Evolutionary conservation across 2,329 filamentous ascomycete genomes (phyloP).

Genomic region (Paecilomyces niveus): DNA sequence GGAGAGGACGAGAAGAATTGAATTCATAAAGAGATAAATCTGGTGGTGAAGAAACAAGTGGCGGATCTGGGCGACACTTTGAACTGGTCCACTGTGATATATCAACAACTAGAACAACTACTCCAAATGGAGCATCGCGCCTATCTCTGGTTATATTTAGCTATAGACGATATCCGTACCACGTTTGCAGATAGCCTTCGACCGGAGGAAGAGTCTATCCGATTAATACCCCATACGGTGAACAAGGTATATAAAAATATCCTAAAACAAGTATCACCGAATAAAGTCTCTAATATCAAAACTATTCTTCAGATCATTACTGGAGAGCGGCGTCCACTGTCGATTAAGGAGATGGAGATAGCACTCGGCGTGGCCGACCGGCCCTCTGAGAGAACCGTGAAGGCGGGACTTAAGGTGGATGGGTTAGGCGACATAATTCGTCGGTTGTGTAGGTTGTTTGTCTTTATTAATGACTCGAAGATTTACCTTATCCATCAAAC

Average conservation of each 20-base stretch:
- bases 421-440: too few species aligned
- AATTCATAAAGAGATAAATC: not conserved
- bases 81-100: not conserved
- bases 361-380: too few species aligned
- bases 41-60: not conserved
- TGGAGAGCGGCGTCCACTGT: conserved; percentile 9
- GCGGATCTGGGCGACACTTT: not conserved
- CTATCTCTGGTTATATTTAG: conserved; percentile 2
- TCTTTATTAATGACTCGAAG: too few species aligned
- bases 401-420: too few species aligned
- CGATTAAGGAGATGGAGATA: not conserved
- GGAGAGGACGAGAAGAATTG: not conserved
- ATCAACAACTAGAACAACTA: not conserved
- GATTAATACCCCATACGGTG: conserved; percentile 8
- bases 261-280: conserved; percentile 4
- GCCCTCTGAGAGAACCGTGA: too few species aligned
- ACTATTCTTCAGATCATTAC: conserved; percentile 13
- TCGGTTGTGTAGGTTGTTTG: too few species aligned
- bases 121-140: not conserved
- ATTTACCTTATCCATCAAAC: too few species aligned
- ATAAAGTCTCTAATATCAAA: conserved; percentile 3
- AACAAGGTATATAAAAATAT: conserved; percentile 13
- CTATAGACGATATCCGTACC: conserved; percentile 8
- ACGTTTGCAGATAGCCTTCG: conserved; percentile 5
- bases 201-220: conserved; percentile 5